Evolutionary conservation across 148 eudicot species (phyloP).

Genomic region (Pouteria glomerata): DNA sequence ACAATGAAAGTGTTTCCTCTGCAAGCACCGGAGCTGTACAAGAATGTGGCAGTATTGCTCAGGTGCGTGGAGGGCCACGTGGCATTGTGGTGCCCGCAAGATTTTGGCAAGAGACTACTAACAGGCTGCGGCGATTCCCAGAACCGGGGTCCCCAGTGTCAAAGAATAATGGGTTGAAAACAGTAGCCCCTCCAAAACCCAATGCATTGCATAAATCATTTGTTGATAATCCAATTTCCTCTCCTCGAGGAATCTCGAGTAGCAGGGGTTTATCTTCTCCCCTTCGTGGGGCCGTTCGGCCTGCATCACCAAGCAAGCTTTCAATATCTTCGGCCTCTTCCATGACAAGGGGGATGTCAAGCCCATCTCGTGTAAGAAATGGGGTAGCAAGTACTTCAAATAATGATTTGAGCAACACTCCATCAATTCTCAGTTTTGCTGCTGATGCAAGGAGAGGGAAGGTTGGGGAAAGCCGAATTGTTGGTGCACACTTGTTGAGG

Average conservation of each 20-base stretch:
- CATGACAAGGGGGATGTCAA: conserved; percentile 40
- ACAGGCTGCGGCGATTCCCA: conserved; percentile 26
- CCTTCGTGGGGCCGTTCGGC: conserved; percentile 37
- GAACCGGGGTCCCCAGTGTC: conserved; percentile 50
- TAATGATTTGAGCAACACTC: conserved; percentile 22
- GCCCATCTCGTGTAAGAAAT: conserved; percentile 55
- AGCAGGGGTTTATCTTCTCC: conserved; percentile 53
- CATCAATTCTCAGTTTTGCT: conserved; percentile 55
- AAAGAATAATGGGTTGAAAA: conserved; percentile 20
- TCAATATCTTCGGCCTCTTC: conserved; percentile 24
- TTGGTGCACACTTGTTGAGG: conserved; percentile 64
- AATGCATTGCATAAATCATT: conserved; percentile 24
- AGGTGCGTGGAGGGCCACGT: conserved; percentile 33
- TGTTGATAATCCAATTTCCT: conserved; percentile 28
- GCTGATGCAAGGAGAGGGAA: conserved; percentile 56
- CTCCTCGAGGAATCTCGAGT: conserved; percentile 34
- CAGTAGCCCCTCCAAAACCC: conserved; percentile 21
- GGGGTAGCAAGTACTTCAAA: conserved; percentile 11
- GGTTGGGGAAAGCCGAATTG: conserved; percentile 53
- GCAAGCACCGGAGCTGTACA: conserved; percentile 28
- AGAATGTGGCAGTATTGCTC: conserved; percentile 20
- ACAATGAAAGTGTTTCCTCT: conserved; percentile 56
- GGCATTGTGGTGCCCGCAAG: conserved; percentile 55
- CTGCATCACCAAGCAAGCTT: conserved; percentile 24
- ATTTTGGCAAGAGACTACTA: conserved; percentile 49